Conservation (phyloP, 257 asterid species). For the Capsicum rhomboideum region DNA sequence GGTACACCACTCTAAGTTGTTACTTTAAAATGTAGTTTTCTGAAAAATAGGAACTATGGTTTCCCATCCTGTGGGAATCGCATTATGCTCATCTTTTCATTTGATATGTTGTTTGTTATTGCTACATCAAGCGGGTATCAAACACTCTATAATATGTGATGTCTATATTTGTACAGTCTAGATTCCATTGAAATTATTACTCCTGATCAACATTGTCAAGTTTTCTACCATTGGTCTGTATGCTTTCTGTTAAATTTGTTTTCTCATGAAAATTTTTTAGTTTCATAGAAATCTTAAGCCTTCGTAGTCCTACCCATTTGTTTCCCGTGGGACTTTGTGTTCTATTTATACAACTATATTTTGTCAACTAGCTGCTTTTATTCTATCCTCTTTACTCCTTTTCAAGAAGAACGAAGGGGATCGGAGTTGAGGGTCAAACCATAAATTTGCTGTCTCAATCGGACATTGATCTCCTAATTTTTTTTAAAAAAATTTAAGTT, state of each 20-base stretch:
- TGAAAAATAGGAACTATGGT: background rate
- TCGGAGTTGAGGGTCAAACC: background rate
- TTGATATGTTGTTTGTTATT: background rate
- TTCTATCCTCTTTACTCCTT: background rate
- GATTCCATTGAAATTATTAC: background rate
- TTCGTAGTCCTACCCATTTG: background rate
- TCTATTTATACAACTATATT: background rate
- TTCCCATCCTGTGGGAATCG: background rate
- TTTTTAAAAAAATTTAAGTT: background rate
- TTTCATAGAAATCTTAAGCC: background rate
- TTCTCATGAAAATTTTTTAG: background rate
- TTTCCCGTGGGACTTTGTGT: background rate
- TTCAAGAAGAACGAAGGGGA: background rate
- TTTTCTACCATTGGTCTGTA: background rate
- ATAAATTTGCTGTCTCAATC: background rate
- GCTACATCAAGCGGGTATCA: background rate
- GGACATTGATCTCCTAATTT: background rate
- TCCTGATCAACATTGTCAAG: background rate
- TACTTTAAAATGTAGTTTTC: background rate
- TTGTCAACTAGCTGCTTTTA: background rate
- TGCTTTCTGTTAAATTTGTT: background rate
- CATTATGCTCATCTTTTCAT: background rate
- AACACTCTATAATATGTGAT: background rate
- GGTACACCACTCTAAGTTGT: conserved; percentile 27
- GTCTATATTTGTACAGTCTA: background rate